Evolutionary conservation across 1,284 basidiomycete genomes (phyloP).

Genomic region (Omphalotus olearius): DNA sequence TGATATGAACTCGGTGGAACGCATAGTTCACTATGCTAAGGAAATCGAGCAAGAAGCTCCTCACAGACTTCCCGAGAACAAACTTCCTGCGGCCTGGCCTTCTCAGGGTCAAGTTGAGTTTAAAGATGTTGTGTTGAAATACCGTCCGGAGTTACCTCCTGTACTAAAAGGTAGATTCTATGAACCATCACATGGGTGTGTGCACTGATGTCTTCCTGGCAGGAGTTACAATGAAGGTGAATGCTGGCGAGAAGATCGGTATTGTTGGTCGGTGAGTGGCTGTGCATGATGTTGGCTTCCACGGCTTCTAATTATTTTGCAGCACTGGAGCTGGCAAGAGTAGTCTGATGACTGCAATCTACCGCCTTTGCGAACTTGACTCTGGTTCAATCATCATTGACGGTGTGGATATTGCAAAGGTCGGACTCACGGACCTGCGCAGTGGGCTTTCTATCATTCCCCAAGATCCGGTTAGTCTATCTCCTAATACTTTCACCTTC

Average conservation of each 20-base stretch:
- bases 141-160: conserved; percentile 67
- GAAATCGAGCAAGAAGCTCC: conserved; percentile 77
- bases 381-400: conserved; percentile 66
- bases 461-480: conserved; percentile 72
- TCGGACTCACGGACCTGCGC: conserved; percentile 65
- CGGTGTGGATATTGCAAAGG: conserved; percentile 60
- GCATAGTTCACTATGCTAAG: conserved; percentile 75
- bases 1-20: conserved; percentile 89
- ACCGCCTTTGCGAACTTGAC: conserved; percentile 59
- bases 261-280: conserved; percentile 62
- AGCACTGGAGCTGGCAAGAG: conserved; percentile 80
- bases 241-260: conserved; percentile 85
- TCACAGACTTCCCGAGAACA: conserved; percentile 55
- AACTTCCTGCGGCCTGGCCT: conserved; percentile 68
- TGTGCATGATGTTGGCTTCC: background rate
- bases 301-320: conserved; percentile 1
- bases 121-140: conserved; percentile 60
- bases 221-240: conserved; percentile 56
- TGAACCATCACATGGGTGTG: background rate
- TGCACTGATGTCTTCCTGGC: background rate
- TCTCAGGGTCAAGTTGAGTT: conserved; percentile 56
- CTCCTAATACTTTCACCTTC: background rate
- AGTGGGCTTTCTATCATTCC: conserved; percentile 82
- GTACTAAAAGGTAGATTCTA: conserved; percentile 51
- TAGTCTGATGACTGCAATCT: conserved; percentile 35